Conservation (phyloP, 495 filamentous ascomycete genomes). For the Podospora appendiculata region DNA sequence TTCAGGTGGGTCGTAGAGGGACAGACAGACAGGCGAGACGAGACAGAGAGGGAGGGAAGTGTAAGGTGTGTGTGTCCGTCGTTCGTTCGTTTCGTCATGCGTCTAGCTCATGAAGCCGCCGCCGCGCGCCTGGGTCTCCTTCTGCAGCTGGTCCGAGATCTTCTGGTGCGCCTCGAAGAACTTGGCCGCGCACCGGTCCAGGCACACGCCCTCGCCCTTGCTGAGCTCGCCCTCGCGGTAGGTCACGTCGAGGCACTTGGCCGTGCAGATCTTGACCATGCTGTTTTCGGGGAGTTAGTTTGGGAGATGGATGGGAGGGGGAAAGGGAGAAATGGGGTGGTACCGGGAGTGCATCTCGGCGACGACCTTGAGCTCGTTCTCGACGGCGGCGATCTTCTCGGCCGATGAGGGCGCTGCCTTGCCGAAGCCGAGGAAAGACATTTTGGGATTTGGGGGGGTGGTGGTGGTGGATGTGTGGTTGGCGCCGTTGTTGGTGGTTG, state of each 20-base stretch:
- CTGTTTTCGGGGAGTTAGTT: conserved; percentile 34
- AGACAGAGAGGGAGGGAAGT: no score
- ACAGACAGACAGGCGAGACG: no score
- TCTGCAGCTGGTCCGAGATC: conserved; percentile 55
- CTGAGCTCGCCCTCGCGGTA: conserved; percentile 95
- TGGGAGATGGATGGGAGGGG: not conserved
- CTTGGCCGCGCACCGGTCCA: conserved; percentile 93
- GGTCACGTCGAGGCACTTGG: conserved; percentile 82
- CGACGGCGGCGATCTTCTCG: conserved; percentile 90
- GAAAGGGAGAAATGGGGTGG: not conserved
- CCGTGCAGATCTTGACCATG: conserved; percentile 76
- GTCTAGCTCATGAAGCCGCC: conserved; percentile 15
- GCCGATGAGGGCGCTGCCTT: conserved; percentile 84
- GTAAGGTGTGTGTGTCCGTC: no score
- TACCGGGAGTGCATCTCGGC: conserved; percentile 97
- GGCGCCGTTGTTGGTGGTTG: not conserved
- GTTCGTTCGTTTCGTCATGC: not conserved
- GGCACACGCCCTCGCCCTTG: conserved; percentile 96
- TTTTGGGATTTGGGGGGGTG: conserved; percentile 34
- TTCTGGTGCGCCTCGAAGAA: conserved; percentile 98
- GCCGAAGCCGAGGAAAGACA: conserved; percentile 93
- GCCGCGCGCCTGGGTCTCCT: conserved; percentile 35
- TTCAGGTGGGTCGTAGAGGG: no score
- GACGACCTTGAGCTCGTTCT: conserved; percentile 90
- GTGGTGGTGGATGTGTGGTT: not conserved